These are phyloP conservation scores for Steccherinum ochraceum DNA, from an alignment of 768 basidiomycete species.

Conservation along the genomic window DNA sequence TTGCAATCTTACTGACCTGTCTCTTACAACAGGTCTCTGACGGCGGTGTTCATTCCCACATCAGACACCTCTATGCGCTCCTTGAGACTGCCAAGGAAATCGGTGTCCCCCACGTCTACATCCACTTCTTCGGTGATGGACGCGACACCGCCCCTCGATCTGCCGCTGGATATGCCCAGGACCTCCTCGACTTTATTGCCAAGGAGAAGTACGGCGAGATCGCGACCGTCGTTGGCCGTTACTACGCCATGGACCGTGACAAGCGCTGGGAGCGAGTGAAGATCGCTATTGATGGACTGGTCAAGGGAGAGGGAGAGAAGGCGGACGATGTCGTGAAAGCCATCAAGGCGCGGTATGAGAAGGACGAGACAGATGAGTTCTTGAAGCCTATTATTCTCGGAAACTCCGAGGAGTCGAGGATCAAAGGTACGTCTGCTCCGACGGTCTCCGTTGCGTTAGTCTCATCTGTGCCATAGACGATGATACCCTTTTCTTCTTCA, in stretches of 20 bases:
- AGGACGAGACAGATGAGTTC: conserved; percentile 92
- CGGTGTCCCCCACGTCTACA: conserved; percentile 77
- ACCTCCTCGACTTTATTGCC: conserved; percentile 71
- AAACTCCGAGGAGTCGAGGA: conserved; percentile 68
- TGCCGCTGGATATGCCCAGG: conserved; percentile 66
- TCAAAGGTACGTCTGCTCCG: conserved; percentile 53
- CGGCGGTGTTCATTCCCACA: conserved; percentile 97
- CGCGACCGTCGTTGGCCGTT: conserved; percentile 81
- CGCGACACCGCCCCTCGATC: conserved; percentile 91
- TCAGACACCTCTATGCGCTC: conserved; percentile 82
- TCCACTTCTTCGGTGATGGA: conserved; percentile 95
- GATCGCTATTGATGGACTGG: conserved; percentile 81
- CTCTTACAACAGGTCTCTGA: conserved; percentile 64
- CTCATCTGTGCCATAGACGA: conserved; percentile 39
- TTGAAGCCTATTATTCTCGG: conserved; percentile 84
- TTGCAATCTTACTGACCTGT: neutral
- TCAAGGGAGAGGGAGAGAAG: conserved; percentile 62
- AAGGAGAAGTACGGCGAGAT: conserved; percentile 77
- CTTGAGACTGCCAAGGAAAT: conserved; percentile 86
- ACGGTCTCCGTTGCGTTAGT: neutral
- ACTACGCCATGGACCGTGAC: conserved; percentile 97
- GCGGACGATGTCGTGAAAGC: conserved; percentile 54
- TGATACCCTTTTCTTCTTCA: conserved; percentile 94
- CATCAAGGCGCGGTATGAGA: conserved; percentile 70
- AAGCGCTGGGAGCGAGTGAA: conserved; percentile 95